Evolutionary conservation across 1,139 yeast genomes (phyloP).

Genomic region (Geotrichum reessii): DNA sequence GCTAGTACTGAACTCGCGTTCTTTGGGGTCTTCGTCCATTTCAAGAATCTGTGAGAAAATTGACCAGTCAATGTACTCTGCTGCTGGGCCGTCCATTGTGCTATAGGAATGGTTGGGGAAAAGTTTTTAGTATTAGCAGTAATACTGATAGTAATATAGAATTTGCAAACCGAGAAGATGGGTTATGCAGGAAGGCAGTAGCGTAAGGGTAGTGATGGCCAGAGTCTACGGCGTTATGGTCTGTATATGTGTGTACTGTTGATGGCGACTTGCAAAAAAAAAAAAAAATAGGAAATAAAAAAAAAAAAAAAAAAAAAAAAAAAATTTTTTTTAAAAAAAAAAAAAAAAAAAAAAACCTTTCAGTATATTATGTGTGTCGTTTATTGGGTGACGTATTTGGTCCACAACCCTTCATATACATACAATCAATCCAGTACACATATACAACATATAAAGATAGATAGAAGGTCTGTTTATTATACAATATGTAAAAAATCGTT

Average conservation of each 20-base stretch:
- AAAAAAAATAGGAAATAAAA: neutral
- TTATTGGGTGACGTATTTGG: too few relatives aligned
- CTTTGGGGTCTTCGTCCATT: conserved; percentile 92
- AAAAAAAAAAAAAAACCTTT: neutral
- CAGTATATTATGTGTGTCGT: neutral
- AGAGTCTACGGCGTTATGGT: neutral
- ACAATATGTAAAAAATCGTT: too few relatives aligned
- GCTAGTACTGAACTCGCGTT: conserved; percentile 68
- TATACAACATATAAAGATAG: too few relatives aligned
- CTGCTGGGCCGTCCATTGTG: neutral
- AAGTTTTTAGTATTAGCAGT: neutral
- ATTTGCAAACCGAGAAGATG: too few relatives aligned
- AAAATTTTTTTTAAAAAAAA: neutral
- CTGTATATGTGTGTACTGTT: neutral
- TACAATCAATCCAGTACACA: too few relatives aligned
- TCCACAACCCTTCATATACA: too few relatives aligned
- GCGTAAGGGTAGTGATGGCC: neutral
- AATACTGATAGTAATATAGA: too few relatives aligned
- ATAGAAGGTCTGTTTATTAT: too few relatives aligned
- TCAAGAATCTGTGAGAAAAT: conserved; percentile 83
- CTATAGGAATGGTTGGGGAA: neutral
- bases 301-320: too few relatives aligned
- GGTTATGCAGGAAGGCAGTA: neutral
- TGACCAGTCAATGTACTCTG: conserved; percentile 76
- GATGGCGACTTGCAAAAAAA: neutral